phyloP scores from a whole-genome alignment of 176 grass and related monocot species.

The Poa pratensis region DNA sequence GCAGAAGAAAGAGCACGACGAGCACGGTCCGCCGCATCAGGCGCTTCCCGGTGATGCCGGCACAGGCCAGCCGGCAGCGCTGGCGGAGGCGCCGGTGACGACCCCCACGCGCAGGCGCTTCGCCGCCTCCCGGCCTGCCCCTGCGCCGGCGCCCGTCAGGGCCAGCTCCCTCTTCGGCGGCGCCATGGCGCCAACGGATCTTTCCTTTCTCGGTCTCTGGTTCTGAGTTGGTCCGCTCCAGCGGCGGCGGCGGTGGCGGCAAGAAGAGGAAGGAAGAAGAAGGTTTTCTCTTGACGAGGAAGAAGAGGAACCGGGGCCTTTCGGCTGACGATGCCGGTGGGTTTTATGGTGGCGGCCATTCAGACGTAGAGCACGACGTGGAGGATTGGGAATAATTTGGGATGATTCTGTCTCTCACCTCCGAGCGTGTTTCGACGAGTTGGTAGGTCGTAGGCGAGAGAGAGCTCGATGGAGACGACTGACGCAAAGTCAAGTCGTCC shows the following conservation, averaged over 20 bases:
- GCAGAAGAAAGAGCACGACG: slow-evolving; percentile 31
- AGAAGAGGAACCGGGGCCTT: background rate
- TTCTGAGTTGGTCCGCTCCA: background rate
- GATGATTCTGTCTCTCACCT: background rate
- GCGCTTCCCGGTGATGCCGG: background rate
- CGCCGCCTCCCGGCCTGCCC: background rate
- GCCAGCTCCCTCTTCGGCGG: slow-evolving; percentile 30
- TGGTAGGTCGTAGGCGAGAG: background rate
- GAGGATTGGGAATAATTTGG: background rate
- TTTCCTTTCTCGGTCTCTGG: background rate
- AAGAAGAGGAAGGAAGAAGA: background rate
- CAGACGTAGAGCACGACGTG: slow-evolving; percentile 1
- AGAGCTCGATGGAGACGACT: slow-evolving; percentile 17
- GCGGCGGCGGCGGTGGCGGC: background rate
- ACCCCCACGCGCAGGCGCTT: slow-evolving; percentile 19
- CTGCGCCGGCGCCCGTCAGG: background rate
- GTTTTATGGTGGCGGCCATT: background rate
- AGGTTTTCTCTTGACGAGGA: background rate
- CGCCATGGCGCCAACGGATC: background rate
- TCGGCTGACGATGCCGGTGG: background rate
- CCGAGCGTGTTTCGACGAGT: background rate
- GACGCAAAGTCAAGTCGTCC: background rate
- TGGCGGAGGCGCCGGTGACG: background rate
- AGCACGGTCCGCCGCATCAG: slow-evolving; percentile 24
- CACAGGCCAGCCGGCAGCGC: background rate